phyloP scores from a whole-genome alignment of 768 basidiomycete species.

The Phlebiopsis flavidoalba region DNA sequence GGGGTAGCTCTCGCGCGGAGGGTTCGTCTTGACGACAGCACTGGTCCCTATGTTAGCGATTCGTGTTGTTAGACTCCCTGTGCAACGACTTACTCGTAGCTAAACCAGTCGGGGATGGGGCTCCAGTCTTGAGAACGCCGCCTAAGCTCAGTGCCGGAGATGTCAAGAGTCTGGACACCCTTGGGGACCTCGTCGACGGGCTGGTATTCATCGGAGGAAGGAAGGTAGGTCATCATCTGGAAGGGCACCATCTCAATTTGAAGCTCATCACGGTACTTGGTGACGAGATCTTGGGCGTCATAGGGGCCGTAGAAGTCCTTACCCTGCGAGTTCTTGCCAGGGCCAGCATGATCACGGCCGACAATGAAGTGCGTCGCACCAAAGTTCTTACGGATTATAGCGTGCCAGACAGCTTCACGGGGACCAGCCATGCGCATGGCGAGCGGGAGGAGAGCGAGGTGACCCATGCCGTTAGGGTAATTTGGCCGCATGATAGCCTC shows the following conservation, averaged over 20 bases:
- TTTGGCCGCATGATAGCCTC: constrained; percentile 96
- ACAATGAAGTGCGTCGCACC: constrained; percentile 98
- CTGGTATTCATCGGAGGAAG: constrained; percentile 91
- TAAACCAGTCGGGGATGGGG: constrained; percentile 94
- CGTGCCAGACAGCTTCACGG: constrained; percentile 97
- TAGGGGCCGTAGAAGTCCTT: constrained; percentile 90
- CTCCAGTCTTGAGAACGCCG: constrained; percentile 87
- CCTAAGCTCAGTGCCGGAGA: constrained; percentile 98
- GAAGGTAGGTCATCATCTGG: constrained; percentile 95
- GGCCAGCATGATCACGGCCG: constrained; percentile 91
- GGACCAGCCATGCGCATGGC: constrained; percentile 99
- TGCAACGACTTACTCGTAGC: constrained; percentile 69
- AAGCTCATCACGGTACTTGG: constrained; percentile 87
- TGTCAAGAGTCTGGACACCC: constrained; percentile 92
- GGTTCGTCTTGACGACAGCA: constrained; percentile 86
- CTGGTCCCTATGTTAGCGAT: constrained; percentile 29
- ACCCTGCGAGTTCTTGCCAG: constrained; percentile 96
- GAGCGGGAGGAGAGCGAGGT: constrained; percentile 91
- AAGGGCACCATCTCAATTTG: constrained; percentile 97
- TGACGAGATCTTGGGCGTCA: constrained; percentile 93
- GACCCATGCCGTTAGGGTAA: constrained; percentile 98
- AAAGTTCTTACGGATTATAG: constrained; percentile 98
- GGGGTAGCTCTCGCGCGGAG: constrained; percentile 94
- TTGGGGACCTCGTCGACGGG: constrained; percentile 91
- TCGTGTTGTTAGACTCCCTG: neutral